These are phyloP conservation scores for Helichrysum umbraculigerum DNA, from an alignment of 129 eudicot genomes.

Conservation along the genomic window DNA sequence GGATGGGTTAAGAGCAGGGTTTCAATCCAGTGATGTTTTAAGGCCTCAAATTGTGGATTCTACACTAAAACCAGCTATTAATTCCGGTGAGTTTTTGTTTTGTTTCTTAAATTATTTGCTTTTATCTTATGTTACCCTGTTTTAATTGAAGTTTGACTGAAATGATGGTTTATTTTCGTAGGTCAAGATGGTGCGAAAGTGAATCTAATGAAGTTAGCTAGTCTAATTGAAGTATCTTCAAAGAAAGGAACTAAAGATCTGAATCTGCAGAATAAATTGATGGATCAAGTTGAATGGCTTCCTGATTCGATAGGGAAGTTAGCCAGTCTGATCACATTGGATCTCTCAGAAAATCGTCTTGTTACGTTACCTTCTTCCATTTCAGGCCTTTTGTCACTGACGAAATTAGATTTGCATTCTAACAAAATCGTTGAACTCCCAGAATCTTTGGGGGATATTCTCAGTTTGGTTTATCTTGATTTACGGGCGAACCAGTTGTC, in stretches of 20 bases:
- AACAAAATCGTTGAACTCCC: slow-evolving; percentile 69
- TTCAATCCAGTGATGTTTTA: slow-evolving; percentile 45
- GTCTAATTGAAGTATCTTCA: slow-evolving; percentile 71
- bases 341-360: slow-evolving; percentile 78
- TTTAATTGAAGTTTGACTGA: slow-evolving; percentile 1
- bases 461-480: slow-evolving; percentile 61
- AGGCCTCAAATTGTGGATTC: slow-evolving; percentile 73
- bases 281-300: slow-evolving; percentile 90
- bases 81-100: slow-evolving; percentile 47
- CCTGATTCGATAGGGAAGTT: slow-evolving; percentile 92
- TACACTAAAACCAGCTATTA: slow-evolving; percentile 44
- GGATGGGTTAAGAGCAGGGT: slow-evolving; percentile 50
- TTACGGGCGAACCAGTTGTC: slow-evolving; percentile 72
- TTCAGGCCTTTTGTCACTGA: slow-evolving; percentile 60
- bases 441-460: slow-evolving; percentile 80
- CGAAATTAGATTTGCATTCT: slow-evolving; percentile 71
- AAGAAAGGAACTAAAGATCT: slow-evolving; percentile 80
- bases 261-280: slow-evolving; percentile 55
- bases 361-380: slow-evolving; percentile 59
- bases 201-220: slow-evolving; percentile 86
- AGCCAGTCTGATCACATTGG: slow-evolving; percentile 58
- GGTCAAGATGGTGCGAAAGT: slow-evolving; percentile 65
- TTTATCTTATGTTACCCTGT: neutral
- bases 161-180: slow-evolving; percentile 29
- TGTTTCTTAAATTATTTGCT: neutral